Evolutionary conservation across 371 early-diverging fungal genomes (phyloP).

Genomic region (Mycotypha africana): DNA sequence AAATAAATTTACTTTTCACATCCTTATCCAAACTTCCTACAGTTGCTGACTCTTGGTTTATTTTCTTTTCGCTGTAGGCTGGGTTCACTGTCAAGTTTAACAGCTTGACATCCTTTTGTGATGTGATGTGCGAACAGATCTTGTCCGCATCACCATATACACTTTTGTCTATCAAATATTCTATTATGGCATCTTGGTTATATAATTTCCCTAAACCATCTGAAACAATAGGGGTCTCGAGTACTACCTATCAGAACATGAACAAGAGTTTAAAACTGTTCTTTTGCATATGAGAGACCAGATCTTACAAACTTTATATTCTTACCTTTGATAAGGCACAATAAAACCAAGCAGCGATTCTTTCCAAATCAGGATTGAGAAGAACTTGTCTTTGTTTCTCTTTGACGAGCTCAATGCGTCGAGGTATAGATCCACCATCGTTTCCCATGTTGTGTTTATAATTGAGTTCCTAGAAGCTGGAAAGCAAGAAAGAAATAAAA

Average conservation of each 20-base stretch:
- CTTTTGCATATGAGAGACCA: not conserved
- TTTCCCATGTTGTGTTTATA: conserved; percentile 76
- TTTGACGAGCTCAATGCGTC: conserved; percentile 90
- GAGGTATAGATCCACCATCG: conserved; percentile 96
- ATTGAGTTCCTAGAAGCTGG: no score
- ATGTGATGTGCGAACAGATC: conserved; percentile 76
- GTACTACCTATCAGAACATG: conserved; percentile 40
- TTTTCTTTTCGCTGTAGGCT: conserved; percentile 39
- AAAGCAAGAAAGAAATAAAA: no score
- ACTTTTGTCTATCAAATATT: conserved; percentile 72
- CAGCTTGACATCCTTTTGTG: conserved; percentile 68
- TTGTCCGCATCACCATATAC: conserved; percentile 80
- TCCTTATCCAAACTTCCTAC: conserved; percentile 48
- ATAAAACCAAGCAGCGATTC: conserved; percentile 65
- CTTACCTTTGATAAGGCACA: conserved; percentile 87
- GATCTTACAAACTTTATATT: not conserved
- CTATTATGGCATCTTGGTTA: conserved; percentile 86
- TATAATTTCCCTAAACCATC: conserved; percentile 86
- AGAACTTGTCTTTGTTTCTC: conserved; percentile 73
- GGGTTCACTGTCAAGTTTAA: conserved; percentile 76
- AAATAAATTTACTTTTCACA: conserved; percentile 65
- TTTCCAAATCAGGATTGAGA: conserved; percentile 67
- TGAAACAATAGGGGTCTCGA: conserved; percentile 76
- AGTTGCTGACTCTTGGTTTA: conserved; percentile 28
- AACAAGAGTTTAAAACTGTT: not conserved